These are phyloP conservation scores for Mortierella sp. DNA, from an alignment of 371 early-diverging fungal species.

Conservation along the genomic window DNA sequence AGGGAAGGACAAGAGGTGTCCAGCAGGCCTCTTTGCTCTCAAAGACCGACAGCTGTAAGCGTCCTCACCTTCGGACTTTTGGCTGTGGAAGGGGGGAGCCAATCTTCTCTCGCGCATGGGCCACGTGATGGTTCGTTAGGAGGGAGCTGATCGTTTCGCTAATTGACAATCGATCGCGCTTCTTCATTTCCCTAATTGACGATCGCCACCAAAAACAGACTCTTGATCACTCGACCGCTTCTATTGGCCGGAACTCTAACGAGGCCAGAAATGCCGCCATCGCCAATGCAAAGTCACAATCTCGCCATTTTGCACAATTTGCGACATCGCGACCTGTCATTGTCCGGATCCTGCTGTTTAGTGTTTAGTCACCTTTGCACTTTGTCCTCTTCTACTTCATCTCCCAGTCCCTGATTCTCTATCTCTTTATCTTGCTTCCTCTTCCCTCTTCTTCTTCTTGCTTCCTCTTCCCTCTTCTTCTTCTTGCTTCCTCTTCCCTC, in stretches of 20 bases:
- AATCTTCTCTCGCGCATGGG: not conserved
- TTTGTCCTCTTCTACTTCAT: not conserved
- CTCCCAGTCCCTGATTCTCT: not conserved
- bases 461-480: slow-evolving; percentile 1
- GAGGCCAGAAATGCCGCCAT: not conserved
- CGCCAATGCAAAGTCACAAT: slow-evolving; percentile 5
- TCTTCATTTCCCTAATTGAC: not conserved
- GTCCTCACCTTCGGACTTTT: slow-evolving; percentile 2
- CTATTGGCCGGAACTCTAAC: not conserved
- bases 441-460: slow-evolving; percentile 6
- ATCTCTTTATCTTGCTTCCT: not conserved
- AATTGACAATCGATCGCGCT: not conserved
- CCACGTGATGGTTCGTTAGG: slow-evolving; percentile 15
- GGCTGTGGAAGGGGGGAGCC: not conserved
- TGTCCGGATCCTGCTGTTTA: not conserved
- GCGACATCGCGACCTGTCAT: not conserved
- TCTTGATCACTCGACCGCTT: not conserved
- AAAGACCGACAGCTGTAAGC: slow-evolving; percentile 3
- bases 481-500: not conserved
- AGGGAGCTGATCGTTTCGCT: not conserved
- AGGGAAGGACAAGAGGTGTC: not conserved
- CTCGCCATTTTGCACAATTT: not conserved
- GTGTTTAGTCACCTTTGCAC: not conserved
- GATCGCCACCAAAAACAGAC: not conserved
- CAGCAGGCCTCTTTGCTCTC: slow-evolving; percentile 4